These are phyloP conservation scores for Lentinula novae-zelandiae DNA, from an alignment of 1,284 basidiomycete genomes.

Conservation along the genomic window DNA sequence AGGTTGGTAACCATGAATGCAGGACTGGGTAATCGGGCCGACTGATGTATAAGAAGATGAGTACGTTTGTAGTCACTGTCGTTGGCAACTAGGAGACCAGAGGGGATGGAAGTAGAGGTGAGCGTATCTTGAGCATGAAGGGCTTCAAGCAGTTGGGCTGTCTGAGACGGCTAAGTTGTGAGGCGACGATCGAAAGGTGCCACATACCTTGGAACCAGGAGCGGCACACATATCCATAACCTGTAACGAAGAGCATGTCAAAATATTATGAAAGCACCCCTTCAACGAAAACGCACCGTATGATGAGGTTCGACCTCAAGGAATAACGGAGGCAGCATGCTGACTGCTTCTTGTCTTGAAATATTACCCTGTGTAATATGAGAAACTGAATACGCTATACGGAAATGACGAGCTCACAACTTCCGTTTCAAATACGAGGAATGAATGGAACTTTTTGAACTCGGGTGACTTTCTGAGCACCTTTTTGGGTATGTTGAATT, in stretches of 20 bases:
- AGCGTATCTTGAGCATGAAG: constrained; percentile 69
- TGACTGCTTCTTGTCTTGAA: constrained; percentile 96
- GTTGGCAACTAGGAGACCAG: constrained; percentile 85
- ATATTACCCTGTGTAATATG: constrained; percentile 74
- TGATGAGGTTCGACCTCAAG: constrained; percentile 94
- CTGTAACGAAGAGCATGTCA: constrained; percentile 30
- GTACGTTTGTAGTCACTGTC: constrained; percentile 93
- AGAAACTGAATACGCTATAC: background rate
- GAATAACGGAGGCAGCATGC: constrained; percentile 96
- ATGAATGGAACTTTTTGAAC: constrained; percentile 95
- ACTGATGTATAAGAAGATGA: constrained; percentile 97
- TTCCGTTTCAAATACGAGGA: constrained; percentile 97
- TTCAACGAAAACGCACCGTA: constrained; percentile 42
- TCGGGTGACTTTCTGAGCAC: constrained; percentile 88
- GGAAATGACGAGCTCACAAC: constrained; percentile 57
- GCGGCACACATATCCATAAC: constrained; percentile 99
- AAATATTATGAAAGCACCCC: constrained; percentile 5
- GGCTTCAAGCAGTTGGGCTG: constrained; percentile 88
- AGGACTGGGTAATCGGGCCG: constrained; percentile 90
- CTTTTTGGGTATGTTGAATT: constrained; percentile 89
- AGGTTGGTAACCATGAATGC: constrained; percentile 94
- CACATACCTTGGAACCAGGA: constrained; percentile 85
- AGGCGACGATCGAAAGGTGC: background rate
- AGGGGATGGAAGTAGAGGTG: constrained; percentile 60
- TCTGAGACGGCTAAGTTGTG: constrained; percentile 36